A percentile compares a stretch with the other conserved stretches of the same genome.
Evolutionary conservation across 2,329 filamentous ascomycete genomes (phyloP).

Genomic region (Hysterium pulicare): DNA sequence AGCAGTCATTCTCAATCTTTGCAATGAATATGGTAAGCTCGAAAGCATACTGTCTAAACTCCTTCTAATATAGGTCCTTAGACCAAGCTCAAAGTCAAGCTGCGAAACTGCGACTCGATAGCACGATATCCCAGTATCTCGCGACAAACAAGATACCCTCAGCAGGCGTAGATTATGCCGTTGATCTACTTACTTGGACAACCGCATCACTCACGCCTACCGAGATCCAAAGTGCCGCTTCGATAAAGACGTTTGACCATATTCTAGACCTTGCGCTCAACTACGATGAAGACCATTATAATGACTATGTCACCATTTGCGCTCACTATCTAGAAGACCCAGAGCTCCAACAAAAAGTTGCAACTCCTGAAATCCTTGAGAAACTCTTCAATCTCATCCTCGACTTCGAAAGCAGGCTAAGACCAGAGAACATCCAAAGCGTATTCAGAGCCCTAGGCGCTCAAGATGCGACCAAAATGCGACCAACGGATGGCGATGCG

Average conservation of each 20-base stretch:
- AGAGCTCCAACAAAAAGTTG: slow-evolving; percentile 31
- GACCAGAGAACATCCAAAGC: slow-evolving; percentile 22
- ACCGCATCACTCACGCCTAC: slow-evolving; percentile 32
- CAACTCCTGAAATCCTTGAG: slow-evolving; percentile 25
- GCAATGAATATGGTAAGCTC: slow-evolving; percentile 38
- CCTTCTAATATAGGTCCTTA: slow-evolving; percentile 16
- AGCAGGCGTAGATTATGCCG: slow-evolving; percentile 30
- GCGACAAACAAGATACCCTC: slow-evolving; percentile 25
- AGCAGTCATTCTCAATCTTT: slow-evolving; percentile 45
- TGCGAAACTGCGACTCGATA: slow-evolving; percentile 33
- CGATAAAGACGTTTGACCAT: slow-evolving; percentile 24
- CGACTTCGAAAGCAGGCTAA: slow-evolving; percentile 27
- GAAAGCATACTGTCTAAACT: background rate
- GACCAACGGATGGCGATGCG: slow-evolving; percentile 23
- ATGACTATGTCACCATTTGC: slow-evolving; percentile 29
- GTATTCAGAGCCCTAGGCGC: slow-evolving; percentile 26
- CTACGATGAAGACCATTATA: slow-evolving; percentile 33
- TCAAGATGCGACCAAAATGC: slow-evolving; percentile 20
- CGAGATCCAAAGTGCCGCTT: slow-evolving; percentile 30
- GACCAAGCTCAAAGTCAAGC: slow-evolving; percentile 34
- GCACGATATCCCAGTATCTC: slow-evolving; percentile 23
- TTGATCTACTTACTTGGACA: slow-evolving; percentile 33
- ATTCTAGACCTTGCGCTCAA: slow-evolving; percentile 25
- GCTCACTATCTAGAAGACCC: slow-evolving; percentile 35
- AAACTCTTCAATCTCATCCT: slow-evolving; percentile 28